Evolutionary conservation across 768 basidiomycete species (phyloP).

Genomic region (Boletus fagicola): DNA sequence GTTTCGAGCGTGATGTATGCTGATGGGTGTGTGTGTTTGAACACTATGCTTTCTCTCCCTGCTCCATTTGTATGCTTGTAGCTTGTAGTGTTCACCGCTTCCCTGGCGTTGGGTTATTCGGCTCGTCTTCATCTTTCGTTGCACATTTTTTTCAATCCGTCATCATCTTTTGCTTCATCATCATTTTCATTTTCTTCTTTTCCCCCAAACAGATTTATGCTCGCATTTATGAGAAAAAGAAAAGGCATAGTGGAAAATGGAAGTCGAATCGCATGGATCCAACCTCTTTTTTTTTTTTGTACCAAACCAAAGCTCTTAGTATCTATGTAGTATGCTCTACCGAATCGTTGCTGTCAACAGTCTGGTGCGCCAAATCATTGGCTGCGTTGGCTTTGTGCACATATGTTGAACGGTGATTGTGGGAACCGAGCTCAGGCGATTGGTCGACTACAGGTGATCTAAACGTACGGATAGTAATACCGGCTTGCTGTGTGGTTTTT

Average conservation of each 20-base stretch:
- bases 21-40: slow-evolving; percentile 23
- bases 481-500: too few relatives aligned
- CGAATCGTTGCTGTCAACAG: too few relatives aligned
- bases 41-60: slow-evolving; percentile 19
- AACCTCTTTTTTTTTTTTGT: slow-evolving; percentile 1
- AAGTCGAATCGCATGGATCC: slow-evolving; percentile 15
- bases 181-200: neutral
- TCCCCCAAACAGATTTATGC: slow-evolving; percentile 13
- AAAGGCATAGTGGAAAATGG: slow-evolving; percentile 15
- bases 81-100: slow-evolving; percentile 19
- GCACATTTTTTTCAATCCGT: neutral
- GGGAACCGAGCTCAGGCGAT: too few relatives aligned
- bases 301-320: slow-evolving; percentile 8
- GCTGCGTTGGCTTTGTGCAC: too few relatives aligned
- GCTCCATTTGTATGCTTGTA: slow-evolving; percentile 31
- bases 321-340: neutral
- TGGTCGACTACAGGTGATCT: too few relatives aligned
- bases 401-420: too few relatives aligned
- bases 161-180: slow-evolving; percentile 9
- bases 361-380: too few relatives aligned
- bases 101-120: neutral
- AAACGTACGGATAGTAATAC: too few relatives aligned
- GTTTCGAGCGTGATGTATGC: slow-evolving; percentile 26
- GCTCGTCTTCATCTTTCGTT: slow-evolving; percentile 6
- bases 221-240: slow-evolving; percentile 13